Conservation (phyloP, 805 yeast species). For the Sugiyamaella marilandica region DNA sequence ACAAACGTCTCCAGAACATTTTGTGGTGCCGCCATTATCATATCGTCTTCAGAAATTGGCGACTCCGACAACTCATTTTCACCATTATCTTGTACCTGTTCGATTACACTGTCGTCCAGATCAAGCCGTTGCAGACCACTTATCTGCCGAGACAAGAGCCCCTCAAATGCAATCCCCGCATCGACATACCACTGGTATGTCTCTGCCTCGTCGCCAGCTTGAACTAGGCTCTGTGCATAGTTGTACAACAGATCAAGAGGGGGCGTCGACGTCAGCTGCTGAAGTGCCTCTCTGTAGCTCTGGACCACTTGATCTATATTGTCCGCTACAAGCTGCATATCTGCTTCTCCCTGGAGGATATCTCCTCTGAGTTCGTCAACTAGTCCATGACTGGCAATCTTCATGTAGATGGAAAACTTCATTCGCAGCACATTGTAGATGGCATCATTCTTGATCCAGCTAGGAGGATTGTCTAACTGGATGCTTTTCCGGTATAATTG, state of each 20-base stretch:
- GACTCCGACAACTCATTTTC: not conserved
- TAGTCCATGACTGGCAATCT: conserved; percentile 36
- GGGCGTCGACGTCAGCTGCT: not conserved
- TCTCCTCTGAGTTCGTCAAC: conserved; percentile 6
- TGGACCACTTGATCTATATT: conserved; percentile 12
- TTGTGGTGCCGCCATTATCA: conserved; percentile 1
- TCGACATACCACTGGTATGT: conserved; percentile 4
- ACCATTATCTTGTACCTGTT: conserved; percentile 4
- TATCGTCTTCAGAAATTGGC: conserved; percentile 1
- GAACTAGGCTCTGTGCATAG: conserved; percentile 23
- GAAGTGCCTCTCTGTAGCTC: conserved; percentile 13
- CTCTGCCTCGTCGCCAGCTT: conserved; percentile 22
- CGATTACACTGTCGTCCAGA: not conserved
- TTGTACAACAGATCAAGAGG: conserved; percentile 21
- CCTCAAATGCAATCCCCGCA: conserved; percentile 19
- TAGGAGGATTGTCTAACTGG: conserved; percentile 18
- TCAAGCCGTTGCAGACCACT: conserved; percentile 10
- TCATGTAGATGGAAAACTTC: conserved; percentile 52
- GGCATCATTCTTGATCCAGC: conserved; percentile 37
- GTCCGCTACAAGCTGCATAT: not conserved
- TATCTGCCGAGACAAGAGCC: conserved; percentile 16
- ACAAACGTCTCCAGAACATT: conserved; percentile 11
- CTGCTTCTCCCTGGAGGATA: not conserved
- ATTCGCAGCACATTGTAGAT: conserved; percentile 57
- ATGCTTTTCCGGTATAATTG: conserved; percentile 40